Base-by-base conservation (phyloP, 1,139 yeast genomes). In the Lodderomyces orthopsilosis region DNA sequence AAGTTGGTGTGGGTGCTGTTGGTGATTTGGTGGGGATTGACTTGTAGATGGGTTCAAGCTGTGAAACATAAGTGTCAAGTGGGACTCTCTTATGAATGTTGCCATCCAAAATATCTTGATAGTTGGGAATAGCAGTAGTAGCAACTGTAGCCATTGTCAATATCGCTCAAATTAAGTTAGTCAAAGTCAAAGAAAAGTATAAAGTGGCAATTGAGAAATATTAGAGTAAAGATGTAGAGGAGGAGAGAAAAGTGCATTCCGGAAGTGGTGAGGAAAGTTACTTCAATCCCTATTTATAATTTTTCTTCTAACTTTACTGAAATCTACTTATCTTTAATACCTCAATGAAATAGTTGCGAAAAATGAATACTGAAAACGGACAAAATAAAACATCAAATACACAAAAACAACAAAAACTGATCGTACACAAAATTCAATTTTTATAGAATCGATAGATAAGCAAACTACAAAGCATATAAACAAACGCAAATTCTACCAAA, bases 11-110 rank as follows among this genome's bases (percentile, higher is more conserved):
- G 5, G 32, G 4, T 18, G 42, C 38, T 17, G 26, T 34, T 19
- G 27, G 26, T 6, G 37, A n/a, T 34, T 33, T 15, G 10, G 23
- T 17, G 22, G 22, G 1, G 9, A 15, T 30, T 30, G 34, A 14
- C 5, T 17, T 30, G 34, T 15, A 30, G 10, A 44, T 40, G 4
- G 46, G 30, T 28, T 19, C 38, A 14, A 43, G 38, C 10, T 28
- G 23, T 1, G 46, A 30, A 24, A 38, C 38, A 30, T 45, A 45
- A 4, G 41, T 41, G 27, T 39, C 27, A 13, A 45, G 26, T 3
- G 48, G 46, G 15, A 45, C 40, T 15, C 35, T 33, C 19, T 45
- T 45, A 23, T 45, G 48, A 23, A 40, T 38, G 34, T 42, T 45
- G 4, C 46, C 48, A 33, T 43, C 41, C 22, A 43, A 38, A 23